A percentile compares a stretch with the other conserved stretches of the same genome.
These are phyloP conservation scores for Microstroma glucosiphilum DNA, from an alignment of 1,284 basidiomycete species.

Conservation along the genomic window DNA sequence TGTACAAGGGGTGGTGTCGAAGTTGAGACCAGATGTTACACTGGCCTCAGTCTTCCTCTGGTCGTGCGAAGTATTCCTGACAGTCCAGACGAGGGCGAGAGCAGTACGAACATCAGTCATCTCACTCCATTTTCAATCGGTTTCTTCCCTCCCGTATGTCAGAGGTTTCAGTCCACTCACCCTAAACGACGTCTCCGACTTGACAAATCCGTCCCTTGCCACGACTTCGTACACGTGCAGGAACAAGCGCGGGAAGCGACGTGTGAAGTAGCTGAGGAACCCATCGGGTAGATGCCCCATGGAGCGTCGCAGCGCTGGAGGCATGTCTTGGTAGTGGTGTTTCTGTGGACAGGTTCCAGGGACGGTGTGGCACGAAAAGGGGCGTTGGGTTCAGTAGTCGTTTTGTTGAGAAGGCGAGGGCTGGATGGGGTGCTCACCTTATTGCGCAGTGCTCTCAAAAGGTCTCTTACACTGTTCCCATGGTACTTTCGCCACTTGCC, in stretches of 20 bases:
- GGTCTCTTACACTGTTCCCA: slow-evolving; percentile 77
- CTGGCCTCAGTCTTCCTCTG: too few relatives aligned
- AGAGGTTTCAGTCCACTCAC: neutral
- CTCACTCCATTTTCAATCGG: too few relatives aligned
- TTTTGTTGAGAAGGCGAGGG: too few relatives aligned
- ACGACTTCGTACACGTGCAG: slow-evolving; percentile 83
- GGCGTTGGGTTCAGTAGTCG: slow-evolving; percentile 55
- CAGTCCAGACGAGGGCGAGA: too few relatives aligned
- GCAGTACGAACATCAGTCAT: too few relatives aligned
- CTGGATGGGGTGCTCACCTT: too few relatives aligned
- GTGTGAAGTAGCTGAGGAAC: slow-evolving; percentile 85
- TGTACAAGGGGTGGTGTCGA: too few relatives aligned
- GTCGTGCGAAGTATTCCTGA: too few relatives aligned
- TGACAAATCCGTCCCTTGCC: slow-evolving; percentile 49
- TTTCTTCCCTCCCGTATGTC: too few relatives aligned
- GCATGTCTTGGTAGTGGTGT: slow-evolving; percentile 95
- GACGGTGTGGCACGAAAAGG: slow-evolving; percentile 1
- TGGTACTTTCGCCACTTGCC: slow-evolving; percentile 95
- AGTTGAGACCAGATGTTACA: too few relatives aligned
- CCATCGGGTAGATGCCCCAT: slow-evolving; percentile 85
- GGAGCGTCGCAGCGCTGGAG: slow-evolving; percentile 77
- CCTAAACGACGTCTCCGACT: slow-evolving; percentile 34
- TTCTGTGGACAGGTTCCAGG: slow-evolving; percentile 58
- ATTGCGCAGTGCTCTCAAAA: slow-evolving; percentile 85
- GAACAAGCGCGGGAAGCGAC: slow-evolving; percentile 82